Evolutionary conservation across 495 filamentous ascomycete species (phyloP).

Genomic region (Penicillium soppii): DNA sequence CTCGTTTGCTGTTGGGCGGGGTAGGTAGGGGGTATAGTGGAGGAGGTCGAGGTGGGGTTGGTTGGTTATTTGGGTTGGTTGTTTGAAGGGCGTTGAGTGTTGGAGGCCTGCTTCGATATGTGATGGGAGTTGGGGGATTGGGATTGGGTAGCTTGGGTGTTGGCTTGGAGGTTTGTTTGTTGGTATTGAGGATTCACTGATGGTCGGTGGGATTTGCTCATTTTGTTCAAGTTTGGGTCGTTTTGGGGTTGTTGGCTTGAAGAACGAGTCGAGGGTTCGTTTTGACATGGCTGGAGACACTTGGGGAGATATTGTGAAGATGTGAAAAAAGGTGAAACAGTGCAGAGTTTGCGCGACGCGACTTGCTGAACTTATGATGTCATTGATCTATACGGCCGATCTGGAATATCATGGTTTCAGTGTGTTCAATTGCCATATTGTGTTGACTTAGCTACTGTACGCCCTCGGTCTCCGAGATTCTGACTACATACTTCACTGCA

Average conservation of each 20-base stretch:
- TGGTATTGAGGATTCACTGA: too few relatives aligned
- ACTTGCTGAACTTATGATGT: slow-evolving; percentile 6
- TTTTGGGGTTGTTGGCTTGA: slow-evolving; percentile 19
- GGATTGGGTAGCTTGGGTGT: slow-evolving; percentile 63
- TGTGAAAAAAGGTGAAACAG: not conserved
- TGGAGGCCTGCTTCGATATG: slow-evolving; percentile 36
- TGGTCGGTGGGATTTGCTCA: too few relatives aligned
- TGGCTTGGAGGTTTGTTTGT: slow-evolving; percentile 10
- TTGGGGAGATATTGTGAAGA: not conserved
- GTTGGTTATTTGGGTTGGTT: slow-evolving; percentile 47
- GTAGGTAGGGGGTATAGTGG: slow-evolving; percentile 66
- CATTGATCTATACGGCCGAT: slow-evolving; percentile 8
- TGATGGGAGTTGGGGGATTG: slow-evolving; percentile 55
- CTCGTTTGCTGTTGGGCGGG: slow-evolving; percentile 45
- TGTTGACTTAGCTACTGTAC: not conserved
- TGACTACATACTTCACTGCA: slow-evolving; percentile 67
- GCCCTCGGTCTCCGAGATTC: slow-evolving; percentile 60
- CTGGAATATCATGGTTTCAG: not conserved
- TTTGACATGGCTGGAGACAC: slow-evolving; percentile 23
- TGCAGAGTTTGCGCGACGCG: not conserved
- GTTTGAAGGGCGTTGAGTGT: slow-evolving; percentile 23
- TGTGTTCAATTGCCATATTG: not conserved
- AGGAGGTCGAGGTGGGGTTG: slow-evolving; percentile 65
- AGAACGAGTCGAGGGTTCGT: slow-evolving; percentile 28
- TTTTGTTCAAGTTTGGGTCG: slow-evolving; percentile 10